Conservation (phyloP, 805 yeast genomes). For the Wickerhamomyces canadensis region DNA sequence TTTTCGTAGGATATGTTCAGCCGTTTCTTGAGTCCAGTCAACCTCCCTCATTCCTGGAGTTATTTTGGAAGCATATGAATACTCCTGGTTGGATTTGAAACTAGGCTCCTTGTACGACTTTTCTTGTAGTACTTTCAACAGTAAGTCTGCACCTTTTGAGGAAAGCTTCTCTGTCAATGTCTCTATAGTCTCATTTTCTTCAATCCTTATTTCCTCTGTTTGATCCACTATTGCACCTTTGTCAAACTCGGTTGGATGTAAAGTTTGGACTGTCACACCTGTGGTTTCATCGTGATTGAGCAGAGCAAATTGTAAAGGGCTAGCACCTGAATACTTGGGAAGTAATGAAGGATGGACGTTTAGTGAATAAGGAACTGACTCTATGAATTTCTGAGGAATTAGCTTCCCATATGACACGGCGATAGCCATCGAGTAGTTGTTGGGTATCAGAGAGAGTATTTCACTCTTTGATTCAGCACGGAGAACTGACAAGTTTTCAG, state of each 20-base stretch:
- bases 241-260: conserved; percentile 86
- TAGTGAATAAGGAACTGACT: conserved; percentile 48
- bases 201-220: conserved; percentile 38
- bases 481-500: conserved; percentile 30
- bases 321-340: conserved; percentile 80
- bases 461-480: conserved; percentile 49
- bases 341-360: conserved; percentile 91
- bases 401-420: conserved; percentile 89
- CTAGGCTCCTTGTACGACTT: conserved; percentile 21
- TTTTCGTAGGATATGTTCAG: conserved; percentile 36
- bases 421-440: conserved; percentile 57
- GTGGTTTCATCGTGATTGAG: conserved; percentile 56
- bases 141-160: conserved; percentile 51
- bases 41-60: conserved; percentile 36
- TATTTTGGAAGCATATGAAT: conserved; percentile 57
- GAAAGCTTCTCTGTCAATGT: conserved; percentile 51
- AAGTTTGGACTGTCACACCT: conserved; percentile 85
- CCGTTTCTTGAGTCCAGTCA: conserved; percentile 37
- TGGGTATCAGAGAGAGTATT: conserved; percentile 24
- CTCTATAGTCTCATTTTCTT: conserved; percentile 36
- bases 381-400: conserved; percentile 61
- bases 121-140: conserved; percentile 39
- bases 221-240: conserved; percentile 66
- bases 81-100: conserved; percentile 25
- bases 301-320: conserved; percentile 81